Evolutionary conservation across 805 yeast species (phyloP).

Genomic region (Yarrowia yakushimensis): DNA sequence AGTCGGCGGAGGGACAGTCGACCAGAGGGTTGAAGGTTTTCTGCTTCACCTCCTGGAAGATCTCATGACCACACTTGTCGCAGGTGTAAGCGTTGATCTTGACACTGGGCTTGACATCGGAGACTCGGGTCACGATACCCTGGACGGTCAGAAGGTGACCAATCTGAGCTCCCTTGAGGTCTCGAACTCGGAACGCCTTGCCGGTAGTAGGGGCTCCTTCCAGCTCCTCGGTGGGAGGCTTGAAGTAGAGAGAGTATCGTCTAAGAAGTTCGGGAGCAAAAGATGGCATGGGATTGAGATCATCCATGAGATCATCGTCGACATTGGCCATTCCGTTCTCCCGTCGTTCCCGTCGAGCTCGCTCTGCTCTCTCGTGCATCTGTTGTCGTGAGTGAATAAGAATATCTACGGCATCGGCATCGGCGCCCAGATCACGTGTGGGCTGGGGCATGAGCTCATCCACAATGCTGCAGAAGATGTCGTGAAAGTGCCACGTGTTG

Average conservation of each 20-base stretch:
- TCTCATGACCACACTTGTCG: slow-evolving; percentile 94
- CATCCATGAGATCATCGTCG: slow-evolving; percentile 36
- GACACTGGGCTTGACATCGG: slow-evolving; percentile 93
- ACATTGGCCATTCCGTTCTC: slow-evolving; percentile 50
- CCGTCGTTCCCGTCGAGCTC: slow-evolving; percentile 32
- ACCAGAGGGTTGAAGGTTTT: slow-evolving; percentile 80
- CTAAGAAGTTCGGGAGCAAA: slow-evolving; percentile 87
- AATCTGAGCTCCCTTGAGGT: slow-evolving; percentile 74
- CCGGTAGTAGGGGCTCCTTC: slow-evolving; percentile 34
- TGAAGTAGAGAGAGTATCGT: slow-evolving; percentile 80
- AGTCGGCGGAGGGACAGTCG: slow-evolving; percentile 81
- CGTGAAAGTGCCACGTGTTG: slow-evolving; percentile 77
- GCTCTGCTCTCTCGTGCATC: slow-evolving; percentile 69
- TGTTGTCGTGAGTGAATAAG: slow-evolving; percentile 84
- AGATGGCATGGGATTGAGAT: slow-evolving; percentile 27
- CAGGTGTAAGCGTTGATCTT: slow-evolving; percentile 93
- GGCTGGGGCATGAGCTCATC: slow-evolving; percentile 86
- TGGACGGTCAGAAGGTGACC: slow-evolving; percentile 87
- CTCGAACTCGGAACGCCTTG: slow-evolving; percentile 81
- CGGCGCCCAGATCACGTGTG: slow-evolving; percentile 70
- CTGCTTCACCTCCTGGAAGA: slow-evolving; percentile 89
- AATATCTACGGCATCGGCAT: slow-evolving; percentile 90
- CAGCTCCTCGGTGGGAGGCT: slow-evolving; percentile 55
- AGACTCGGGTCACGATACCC: slow-evolving; percentile 92
- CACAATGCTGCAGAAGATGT: slow-evolving; percentile 66